Evolutionary conservation across 176 grass and related monocot species (phyloP).

Genomic region (Carex scoparia): DNA sequence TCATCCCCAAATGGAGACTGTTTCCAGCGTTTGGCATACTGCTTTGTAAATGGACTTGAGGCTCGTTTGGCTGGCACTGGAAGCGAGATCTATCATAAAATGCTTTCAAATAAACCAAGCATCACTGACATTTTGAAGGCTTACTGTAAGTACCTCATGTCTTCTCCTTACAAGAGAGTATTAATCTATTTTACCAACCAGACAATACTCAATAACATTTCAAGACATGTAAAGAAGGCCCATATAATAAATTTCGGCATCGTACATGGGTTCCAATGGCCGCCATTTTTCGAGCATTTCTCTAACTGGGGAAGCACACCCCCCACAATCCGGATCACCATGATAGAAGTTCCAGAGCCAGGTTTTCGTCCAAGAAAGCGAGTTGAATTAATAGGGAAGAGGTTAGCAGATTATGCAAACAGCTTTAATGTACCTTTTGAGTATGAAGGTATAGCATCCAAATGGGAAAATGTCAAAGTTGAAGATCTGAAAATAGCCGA

Average conservation of each 20-base stretch:
- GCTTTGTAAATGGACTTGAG: slow-evolving; percentile 52
- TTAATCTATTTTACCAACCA: slow-evolving; percentile 48
- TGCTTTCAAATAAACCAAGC: slow-evolving; percentile 30
- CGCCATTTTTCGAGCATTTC: slow-evolving; percentile 45
- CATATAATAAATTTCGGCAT: slow-evolving; percentile 69
- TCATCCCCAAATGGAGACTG: slow-evolving; percentile 42
- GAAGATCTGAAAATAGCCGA: slow-evolving; percentile 45
- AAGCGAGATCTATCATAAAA: slow-evolving; percentile 34
- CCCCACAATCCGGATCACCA: slow-evolving; percentile 49
- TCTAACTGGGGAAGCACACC: slow-evolving; percentile 10
- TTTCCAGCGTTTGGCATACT: slow-evolving; percentile 45
- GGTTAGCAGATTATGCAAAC: slow-evolving; percentile 52
- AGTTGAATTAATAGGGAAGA: slow-evolving; percentile 44
- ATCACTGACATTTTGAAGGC: slow-evolving; percentile 45
- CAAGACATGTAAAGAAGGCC: slow-evolving; percentile 18
- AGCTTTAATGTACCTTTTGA: slow-evolving; percentile 60
- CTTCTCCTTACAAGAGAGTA: slow-evolving; percentile 39
- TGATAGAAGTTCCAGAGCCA: slow-evolving; percentile 39
- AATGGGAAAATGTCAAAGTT: slow-evolving; percentile 44
- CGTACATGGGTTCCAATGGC: slow-evolving; percentile 59
- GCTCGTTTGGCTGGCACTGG: slow-evolving; percentile 51
- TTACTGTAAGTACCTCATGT: slow-evolving; percentile 23
- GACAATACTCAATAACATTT: slow-evolving; percentile 35
- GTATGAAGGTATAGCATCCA: slow-evolving; percentile 53
- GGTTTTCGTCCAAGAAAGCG: slow-evolving; percentile 41